These are phyloP conservation scores for Aspergillus hortae DNA, from an alignment of 2,329 filamentous ascomycete species.

Conservation along the genomic window DNA sequence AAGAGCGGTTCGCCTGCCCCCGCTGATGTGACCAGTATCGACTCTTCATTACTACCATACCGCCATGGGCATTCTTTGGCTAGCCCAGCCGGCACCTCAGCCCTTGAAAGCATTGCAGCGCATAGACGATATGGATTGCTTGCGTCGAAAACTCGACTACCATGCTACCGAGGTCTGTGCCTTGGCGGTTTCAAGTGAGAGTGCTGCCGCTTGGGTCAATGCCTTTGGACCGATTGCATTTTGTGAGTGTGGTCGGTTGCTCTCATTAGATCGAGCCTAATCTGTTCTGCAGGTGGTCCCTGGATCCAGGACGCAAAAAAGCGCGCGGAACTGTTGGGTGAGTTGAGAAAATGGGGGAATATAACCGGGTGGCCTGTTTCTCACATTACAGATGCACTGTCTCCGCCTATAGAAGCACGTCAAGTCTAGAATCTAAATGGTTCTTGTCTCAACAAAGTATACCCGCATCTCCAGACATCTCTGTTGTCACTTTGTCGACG, in stretches of 20 bases:
- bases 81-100: slow-evolving; percentile 11
- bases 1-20: not conserved
- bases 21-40: slow-evolving; percentile 30
- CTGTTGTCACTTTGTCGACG: too few relatives aligned
- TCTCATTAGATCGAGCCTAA: not conserved
- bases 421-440: too few relatives aligned
- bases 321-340: not conserved
- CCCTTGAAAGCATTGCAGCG: slow-evolving; percentile 15
- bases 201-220: slow-evolving; percentile 45
- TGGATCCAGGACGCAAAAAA: slow-evolving; percentile 11
- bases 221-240: slow-evolving; percentile 49
- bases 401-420: too few relatives aligned
- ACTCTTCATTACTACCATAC: slow-evolving; percentile 45
- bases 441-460: too few relatives aligned
- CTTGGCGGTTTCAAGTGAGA: slow-evolving; percentile 44
- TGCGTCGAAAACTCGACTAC: slow-evolving; percentile 25
- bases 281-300: slow-evolving; percentile 11
- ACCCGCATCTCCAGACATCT: too few relatives aligned
- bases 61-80: slow-evolving; percentile 29
- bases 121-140: slow-evolving; percentile 4
- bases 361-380: slow-evolving; percentile 9
- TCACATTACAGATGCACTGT: not conserved
- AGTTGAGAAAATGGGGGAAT: slow-evolving; percentile 2
- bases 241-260: slow-evolving; percentile 31
- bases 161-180: slow-evolving; percentile 42